A percentile compares a stretch with the other conserved stretches of the same genome.
phyloP scores from a whole-genome alignment of 2,329 filamentous ascomycete genomes.

The Aspergillus texensis region DNA sequence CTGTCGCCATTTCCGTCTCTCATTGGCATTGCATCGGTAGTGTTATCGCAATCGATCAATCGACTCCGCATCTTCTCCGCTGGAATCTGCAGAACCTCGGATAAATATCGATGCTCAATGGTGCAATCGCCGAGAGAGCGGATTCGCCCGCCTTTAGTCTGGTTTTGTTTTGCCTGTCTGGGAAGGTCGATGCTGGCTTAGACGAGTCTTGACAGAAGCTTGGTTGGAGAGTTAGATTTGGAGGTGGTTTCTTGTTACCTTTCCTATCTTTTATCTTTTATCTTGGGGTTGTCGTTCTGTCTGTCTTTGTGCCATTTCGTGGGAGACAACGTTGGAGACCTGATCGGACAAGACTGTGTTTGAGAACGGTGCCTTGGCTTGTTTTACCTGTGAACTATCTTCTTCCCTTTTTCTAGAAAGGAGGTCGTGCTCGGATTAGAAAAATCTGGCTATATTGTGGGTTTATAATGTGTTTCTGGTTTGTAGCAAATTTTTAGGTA shows the following conservation, averaged over 20 bases:
- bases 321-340: background rate
- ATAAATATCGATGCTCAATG: background rate
- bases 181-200: background rate
- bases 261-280: background rate
- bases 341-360: background rate
- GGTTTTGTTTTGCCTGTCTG: background rate
- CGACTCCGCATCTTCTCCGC: background rate
- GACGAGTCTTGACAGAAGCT: background rate
- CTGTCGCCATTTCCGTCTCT: background rate
- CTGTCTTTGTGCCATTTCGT: background rate
- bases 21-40: background rate
- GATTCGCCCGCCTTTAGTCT: background rate
- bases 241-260: background rate
- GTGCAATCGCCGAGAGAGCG: conserved; percentile 3
- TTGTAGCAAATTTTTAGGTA: background rate
- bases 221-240: background rate
- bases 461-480: background rate
- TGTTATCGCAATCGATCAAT: background rate
- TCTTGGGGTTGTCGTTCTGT: too few relatives aligned
- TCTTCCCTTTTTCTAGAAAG: background rate
- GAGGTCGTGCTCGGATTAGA: background rate
- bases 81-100: background rate
- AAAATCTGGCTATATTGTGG: background rate
- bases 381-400: background rate
- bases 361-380: background rate